Evolutionary conservation across 257 asterid genomes (phyloP).

Genomic region (Solanum arcanum): DNA sequence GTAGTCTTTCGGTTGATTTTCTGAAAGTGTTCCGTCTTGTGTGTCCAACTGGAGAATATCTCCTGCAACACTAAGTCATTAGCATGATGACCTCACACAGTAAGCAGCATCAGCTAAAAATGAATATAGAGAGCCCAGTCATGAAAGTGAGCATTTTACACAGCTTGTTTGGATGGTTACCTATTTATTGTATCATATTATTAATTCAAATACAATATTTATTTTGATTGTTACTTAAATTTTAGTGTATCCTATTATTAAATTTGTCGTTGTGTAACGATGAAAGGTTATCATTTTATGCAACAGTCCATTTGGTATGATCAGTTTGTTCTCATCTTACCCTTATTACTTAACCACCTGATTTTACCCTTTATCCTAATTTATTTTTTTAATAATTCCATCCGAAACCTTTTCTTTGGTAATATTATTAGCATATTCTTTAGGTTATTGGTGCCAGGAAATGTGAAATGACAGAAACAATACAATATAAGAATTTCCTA

Average conservation of each 20-base stretch:
- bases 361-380: neutral
- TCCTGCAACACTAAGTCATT: slow-evolving; percentile 40
- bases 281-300: neutral
- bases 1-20: slow-evolving; percentile 47
- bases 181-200: neutral
- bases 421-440: neutral
- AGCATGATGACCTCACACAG: neutral
- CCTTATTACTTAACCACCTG: neutral
- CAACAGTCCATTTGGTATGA: neutral
- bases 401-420: neutral
- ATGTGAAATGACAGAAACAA: neutral
- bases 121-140: neutral
- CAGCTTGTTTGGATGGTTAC: neutral
- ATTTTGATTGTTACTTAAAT: neutral
- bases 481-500: neutral
- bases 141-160: neutral
- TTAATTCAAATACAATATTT: neutral
- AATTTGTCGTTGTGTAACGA: neutral
- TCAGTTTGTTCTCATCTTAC: neutral
- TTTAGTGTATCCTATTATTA: neutral
- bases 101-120: neutral
- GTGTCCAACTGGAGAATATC: slow-evolving; percentile 77
- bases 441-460: neutral
- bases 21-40: slow-evolving; percentile 86
- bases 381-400: neutral